Base-by-base conservation (phyloP, 257 asterid species). In the Verbena officinalis region DNA sequence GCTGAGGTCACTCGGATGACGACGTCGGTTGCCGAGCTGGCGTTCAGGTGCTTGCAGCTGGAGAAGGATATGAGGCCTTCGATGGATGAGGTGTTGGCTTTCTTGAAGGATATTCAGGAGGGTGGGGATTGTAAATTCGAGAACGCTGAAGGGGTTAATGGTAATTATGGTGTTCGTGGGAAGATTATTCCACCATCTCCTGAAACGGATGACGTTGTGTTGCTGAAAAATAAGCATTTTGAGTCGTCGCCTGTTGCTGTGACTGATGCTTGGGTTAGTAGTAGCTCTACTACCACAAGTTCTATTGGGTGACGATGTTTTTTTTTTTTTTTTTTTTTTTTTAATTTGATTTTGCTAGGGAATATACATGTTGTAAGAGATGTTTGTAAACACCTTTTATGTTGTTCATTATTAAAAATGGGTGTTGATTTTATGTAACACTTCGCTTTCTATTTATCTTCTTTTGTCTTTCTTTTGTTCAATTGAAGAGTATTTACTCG, bases 21-120 rank as follows among this genome's bases (percentile, higher is more conserved):
- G 6, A 83, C 83, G n/a, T 61, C 82, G 0, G 88, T 84, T 5
- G 95, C 97, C 0, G 95, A 86, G 78, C 53, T 89, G 65, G 97
- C 97, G 13, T 90, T 87, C 42, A 80, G 69, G 34, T 85, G 95
- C 46, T 52, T 90, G 76, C 95, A 90, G 68, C 80, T 69, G 20
- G 93, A 86, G 22, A 86, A 79, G 70, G 91, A 84, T 15, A 15
- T 83, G 84, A 81, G 97, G 80, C 97, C 97, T 2, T 50, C 74
- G 5, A 89, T 89, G 97, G 85, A 77, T 30, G 91, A 86, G 67
- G 97, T 86, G 21, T 40, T 76, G 67, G 70, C 38, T 36, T 55
- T 69, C 31, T 53, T 89, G 33, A 67, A 58, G 24, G 80, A 77
- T 16, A 80, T 90, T 10, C 75, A 81, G 59, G 70, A 43, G 10